Conservation (phyloP, 345 rosid species). For the Cardamine resedifolia region DNA sequence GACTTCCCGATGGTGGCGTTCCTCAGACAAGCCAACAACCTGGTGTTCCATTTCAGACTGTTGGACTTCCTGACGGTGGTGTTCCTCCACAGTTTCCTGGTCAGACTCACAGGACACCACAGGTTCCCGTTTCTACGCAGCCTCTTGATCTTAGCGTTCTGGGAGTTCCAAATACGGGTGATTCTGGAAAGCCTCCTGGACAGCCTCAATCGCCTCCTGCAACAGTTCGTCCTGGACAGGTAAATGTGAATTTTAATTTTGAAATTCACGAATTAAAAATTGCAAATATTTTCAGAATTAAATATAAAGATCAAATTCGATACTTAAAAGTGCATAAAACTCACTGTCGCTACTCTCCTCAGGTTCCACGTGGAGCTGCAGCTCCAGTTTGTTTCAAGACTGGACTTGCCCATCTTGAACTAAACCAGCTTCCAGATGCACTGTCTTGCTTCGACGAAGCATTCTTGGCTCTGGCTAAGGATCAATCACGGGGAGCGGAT, state of each 20-base stretch:
- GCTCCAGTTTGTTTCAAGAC: slow-evolving; percentile 89
- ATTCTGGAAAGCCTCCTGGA: slow-evolving; percentile 62
- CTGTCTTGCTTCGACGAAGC: slow-evolving; percentile 95
- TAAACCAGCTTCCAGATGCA: slow-evolving; percentile 96
- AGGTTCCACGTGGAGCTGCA: slow-evolving; percentile 97
- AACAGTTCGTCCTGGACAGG: slow-evolving; percentile 96
- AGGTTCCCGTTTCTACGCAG: slow-evolving; percentile 53
- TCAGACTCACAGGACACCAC: slow-evolving; percentile 47
- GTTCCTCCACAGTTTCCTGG: slow-evolving; percentile 66
- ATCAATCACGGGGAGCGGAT: slow-evolving; percentile 93
- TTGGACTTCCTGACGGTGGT: slow-evolving; percentile 89
- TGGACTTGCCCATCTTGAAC: slow-evolving; percentile 97
- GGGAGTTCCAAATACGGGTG: slow-evolving; percentile 64
- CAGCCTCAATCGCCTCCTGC: slow-evolving; percentile 58
- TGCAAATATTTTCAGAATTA: background rate
- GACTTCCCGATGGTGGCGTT: slow-evolving; percentile 79
- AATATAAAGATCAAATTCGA: background rate
- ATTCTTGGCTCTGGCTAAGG: slow-evolving; percentile 95
- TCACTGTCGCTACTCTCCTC: slow-evolving; percentile 12
- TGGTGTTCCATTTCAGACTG: slow-evolving; percentile 45
- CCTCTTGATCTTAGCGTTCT: slow-evolving; percentile 96
- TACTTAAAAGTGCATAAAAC: background rate
- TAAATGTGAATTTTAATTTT: slow-evolving; percentile 25
- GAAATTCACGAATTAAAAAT: slow-evolving; percentile 1
- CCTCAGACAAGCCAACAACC: slow-evolving; percentile 59